Percentiles rank a stretch among this genome's conserved stretches.
phyloP scores from a whole-genome alignment of 2,329 filamentous ascomycete genomes.

The Penicillium sp. region DNA sequence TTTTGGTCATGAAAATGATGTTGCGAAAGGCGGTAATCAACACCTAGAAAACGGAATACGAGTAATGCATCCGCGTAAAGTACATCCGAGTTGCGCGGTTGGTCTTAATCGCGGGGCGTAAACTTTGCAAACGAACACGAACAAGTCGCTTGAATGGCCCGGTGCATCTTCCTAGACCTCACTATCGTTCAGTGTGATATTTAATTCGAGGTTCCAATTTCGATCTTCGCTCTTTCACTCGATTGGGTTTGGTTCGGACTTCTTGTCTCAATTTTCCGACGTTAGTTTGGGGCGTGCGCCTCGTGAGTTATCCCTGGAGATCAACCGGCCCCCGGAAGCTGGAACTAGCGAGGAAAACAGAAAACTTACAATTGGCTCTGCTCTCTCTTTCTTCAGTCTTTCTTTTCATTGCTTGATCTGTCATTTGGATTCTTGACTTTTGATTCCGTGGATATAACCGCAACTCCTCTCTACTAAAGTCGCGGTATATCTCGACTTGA shows the following conservation, averaged over 20 bases:
- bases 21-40: not conserved
- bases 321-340: not conserved
- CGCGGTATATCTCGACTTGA: not conserved
- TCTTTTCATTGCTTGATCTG: not conserved
- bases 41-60: not conserved
- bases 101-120: conserved; percentile 3
- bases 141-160: conserved; percentile 4
- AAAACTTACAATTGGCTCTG: conserved; percentile 2
- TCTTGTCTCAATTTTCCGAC: not conserved
- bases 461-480: not conserved
- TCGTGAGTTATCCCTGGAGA: conserved; percentile 24
- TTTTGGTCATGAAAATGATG: not conserved
- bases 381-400: conserved; percentile 2
- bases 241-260: not conserved
- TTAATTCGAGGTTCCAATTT: not conserved
- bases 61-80: too few species aligned
- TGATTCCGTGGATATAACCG: not conserved
- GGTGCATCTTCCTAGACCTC: not conserved
- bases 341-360: not conserved
- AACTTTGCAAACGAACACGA: conserved; percentile 7
- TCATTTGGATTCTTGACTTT: not conserved
- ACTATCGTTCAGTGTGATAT: not conserved
- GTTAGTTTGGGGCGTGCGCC: conserved; percentile 13
- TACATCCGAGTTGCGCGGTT: conserved; percentile 1
- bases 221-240: not conserved